Evolutionary conservation across 345 rosid genomes (phyloP), one percentile per base, ranked within the genome.

Genomic region (Geranium rotundifolium): DNA sequence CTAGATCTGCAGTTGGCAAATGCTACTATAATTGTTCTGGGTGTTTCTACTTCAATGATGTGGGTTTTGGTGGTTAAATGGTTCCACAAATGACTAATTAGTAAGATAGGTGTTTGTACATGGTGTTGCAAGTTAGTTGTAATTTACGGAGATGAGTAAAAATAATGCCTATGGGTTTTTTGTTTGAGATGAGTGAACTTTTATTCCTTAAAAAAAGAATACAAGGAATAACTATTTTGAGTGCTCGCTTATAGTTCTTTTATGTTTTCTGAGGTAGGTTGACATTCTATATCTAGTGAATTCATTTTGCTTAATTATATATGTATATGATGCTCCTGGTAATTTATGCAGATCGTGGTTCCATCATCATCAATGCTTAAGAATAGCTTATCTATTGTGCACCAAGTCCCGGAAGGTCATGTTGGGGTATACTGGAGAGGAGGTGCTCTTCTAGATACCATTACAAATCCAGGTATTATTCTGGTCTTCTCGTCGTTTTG

Each of bases 361-460:
- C 84, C 85, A 37, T 72, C 80, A 17, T 62, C 66, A 8, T 72
- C 82, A 20, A 70, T 16, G 57, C 2, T 70, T 23, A 66, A 56
- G 23, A 72, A 56, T 62, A 74, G 79, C 68, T 76, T 82, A 37
- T 70, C 85, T 34, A 74, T 86, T 72, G 55, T 91, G 61, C 95
- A 91, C 61, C 92, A 89, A 85, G 90, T 91, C 20, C 96, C 96
- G 16, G 96, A 91, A 80, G 96, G 96, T 73, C 89, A 91, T 61
- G 97, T 91, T 58, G 96, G 97, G 64, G 97, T 85, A 8, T 91
- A 91, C 67, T 91, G 95, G 96, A 85, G 87, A 77, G 96, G 95
- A 49, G 98, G 95, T 73, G 98, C 95, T 29, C 92, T 91, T 64
- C 72, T 87, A 17, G 63, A 84, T 18, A 76, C 73, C 0, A 75